Base-by-base conservation (phyloP, 2,329 filamentous ascomycete species). In the Monilinia laxa region DNA sequence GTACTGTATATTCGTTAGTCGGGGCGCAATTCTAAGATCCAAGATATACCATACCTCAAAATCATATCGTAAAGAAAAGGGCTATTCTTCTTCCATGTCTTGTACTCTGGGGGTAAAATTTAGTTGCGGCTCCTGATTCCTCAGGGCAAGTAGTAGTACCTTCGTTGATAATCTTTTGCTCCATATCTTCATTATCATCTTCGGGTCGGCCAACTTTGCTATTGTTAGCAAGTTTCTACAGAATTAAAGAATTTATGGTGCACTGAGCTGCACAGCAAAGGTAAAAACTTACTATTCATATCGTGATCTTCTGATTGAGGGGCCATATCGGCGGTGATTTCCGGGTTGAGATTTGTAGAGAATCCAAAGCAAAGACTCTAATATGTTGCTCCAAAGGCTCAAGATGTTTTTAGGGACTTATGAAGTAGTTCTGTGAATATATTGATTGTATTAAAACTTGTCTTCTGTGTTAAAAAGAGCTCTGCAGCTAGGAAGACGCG, bases 61-160 rank as follows among this genome's bases (percentile, higher is more conserved):
- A 99, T 95, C 87, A 97, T 92, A 78, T 99, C 95, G 79, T 99
- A 99, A 74, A 99, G 90, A 77, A 98, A 98, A 4, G 95, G 93
- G 71, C 91, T 92, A 80, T 99, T 99, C 84, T 99, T 99, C 85
- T 99, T 99, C 95, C 95, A 99, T 72, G 94, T 97, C 79, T 99
- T 99, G 86, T 99, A 99, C 79, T 99, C 95, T 93, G 31, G 25
- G 25, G 12, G 53, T 23, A 74, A 52, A 47, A 53, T 62, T 18
- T 55, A 58, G 18, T 45, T 6, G 64, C 23, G 68, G 28, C 28
- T 53, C 5, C 31, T 28, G n/a, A 38, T 63, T 49, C 49, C 45
- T 25, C 11, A 38, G 47, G n/a, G 16, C 18, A n/a, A 28, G 23
- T 10, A 56, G 16, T 18, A n/a, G 62, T 81, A 90, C 90, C 91